Conservation (phyloP, 106 monocot genomes). For the Alisma plantagoaquatica region DNA sequence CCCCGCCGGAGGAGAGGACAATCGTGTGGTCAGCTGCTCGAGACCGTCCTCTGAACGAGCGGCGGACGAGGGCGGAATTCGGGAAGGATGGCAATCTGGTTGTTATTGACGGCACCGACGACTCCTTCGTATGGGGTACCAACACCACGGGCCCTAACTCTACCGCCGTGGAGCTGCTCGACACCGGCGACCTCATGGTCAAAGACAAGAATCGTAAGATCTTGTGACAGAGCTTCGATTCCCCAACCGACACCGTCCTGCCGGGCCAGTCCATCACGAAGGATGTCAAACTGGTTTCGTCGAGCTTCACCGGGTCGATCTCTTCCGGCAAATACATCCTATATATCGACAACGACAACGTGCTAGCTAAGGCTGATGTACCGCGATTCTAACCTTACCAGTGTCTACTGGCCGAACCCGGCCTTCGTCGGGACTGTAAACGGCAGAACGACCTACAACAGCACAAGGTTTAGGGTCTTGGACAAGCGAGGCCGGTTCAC, state of each 20-base stretch:
- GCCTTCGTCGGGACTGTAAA: conserved; percentile 9
- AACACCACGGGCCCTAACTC: conserved; percentile 25
- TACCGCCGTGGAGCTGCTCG: conserved; percentile 10
- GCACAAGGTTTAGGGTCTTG: conserved; percentile 23
- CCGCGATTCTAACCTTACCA: conserved; percentile 13
- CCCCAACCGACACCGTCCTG: conserved; percentile 8
- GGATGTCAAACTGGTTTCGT: conserved; percentile 6
- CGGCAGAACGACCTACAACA: conserved; percentile 33
- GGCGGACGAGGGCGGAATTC: not conserved
- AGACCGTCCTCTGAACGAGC: conserved; percentile 27
- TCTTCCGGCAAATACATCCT: conserved; percentile 13
- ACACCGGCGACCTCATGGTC: conserved; percentile 22
- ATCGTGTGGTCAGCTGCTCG: conserved; percentile 33
- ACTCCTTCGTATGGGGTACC: conserved; percentile 22
- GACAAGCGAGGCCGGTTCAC: conserved; percentile 18
- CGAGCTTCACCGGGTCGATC: not conserved
- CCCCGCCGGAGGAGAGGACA: conserved; percentile 17
- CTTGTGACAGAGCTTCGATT: too few species aligned
- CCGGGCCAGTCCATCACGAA: too few species aligned
- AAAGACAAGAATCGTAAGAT: conserved; percentile 6
- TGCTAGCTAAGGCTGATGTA: not conserved
- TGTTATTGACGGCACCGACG: conserved; percentile 13
- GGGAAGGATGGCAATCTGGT: conserved; percentile 9
- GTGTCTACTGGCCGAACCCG: conserved; percentile 37
- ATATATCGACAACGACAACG: not conserved